Evolutionary conservation across 768 basidiomycete species (phyloP).

Genomic region (Serendipita sp.): DNA sequence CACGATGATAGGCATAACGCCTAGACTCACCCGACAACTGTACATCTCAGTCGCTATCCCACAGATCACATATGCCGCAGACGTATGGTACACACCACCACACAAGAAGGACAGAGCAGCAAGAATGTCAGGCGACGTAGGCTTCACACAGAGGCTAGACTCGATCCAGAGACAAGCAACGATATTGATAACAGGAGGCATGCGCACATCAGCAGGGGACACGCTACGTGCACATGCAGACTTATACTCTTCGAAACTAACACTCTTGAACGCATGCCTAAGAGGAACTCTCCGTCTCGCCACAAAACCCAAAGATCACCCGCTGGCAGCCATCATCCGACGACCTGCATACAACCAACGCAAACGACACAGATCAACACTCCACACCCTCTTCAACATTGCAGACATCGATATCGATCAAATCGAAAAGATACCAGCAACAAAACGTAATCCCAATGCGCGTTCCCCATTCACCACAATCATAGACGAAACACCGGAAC

Average conservation of each 20-base stretch:
- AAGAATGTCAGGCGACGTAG: background rate
- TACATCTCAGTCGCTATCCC: conserved; percentile 13
- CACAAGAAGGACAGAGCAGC: too few species aligned
- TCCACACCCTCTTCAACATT: conserved; percentile 13
- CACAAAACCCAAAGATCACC: conserved; percentile 1
- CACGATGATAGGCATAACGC: conserved; percentile 1
- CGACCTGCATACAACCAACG: background rate
- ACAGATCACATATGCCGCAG: conserved; percentile 13
- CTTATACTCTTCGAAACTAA: conserved; percentile 4
- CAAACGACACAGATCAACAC: conserved; percentile 10
- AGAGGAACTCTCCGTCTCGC: conserved; percentile 5
- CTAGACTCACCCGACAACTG: conserved; percentile 1
- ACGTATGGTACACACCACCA: conserved; percentile 4
- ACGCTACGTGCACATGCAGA: conserved; percentile 2
- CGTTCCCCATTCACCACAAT: background rate
- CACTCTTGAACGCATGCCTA: background rate
- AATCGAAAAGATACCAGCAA: conserved; percentile 12
- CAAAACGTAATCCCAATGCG: background rate
- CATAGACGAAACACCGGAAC: conserved; percentile 2
- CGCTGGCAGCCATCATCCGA: background rate
- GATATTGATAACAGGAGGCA: conserved; percentile 11
- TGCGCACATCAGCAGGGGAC: conserved; percentile 10
- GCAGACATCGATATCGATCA: conserved; percentile 5
- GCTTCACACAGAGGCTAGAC: background rate
- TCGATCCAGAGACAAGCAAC: conserved; percentile 13